Percentiles rank a stretch among this genome's conserved stretches.
phyloP scores from a whole-genome alignment of 2,329 filamentous ascomycete species.

The Monilinia laxa region DNA sequence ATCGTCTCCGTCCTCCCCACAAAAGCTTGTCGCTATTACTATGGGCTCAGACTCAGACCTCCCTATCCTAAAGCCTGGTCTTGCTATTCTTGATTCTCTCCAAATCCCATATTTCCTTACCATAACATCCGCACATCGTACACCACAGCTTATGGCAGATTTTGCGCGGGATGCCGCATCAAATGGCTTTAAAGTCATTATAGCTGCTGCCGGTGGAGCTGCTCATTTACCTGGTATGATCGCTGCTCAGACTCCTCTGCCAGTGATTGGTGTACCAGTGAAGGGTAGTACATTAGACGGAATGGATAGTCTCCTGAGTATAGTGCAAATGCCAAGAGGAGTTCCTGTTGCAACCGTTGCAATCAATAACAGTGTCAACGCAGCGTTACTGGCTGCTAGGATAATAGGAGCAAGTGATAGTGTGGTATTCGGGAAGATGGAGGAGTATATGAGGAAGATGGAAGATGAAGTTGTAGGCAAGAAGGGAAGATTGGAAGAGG shows the following conservation, averaged over 20 bases:
- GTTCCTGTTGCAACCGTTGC: slow-evolving; percentile 74
- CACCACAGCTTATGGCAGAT: slow-evolving; percentile 66
- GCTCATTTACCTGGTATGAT: slow-evolving; percentile 43
- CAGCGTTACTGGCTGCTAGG: slow-evolving; percentile 67
- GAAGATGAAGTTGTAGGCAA: slow-evolving; percentile 65
- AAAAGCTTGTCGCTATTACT: slow-evolving; percentile 69
- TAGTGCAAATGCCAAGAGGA: slow-evolving; percentile 75
- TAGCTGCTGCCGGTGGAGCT: slow-evolving; percentile 69
- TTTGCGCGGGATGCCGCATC: slow-evolving; percentile 49
- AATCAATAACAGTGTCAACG: slow-evolving; percentile 79
- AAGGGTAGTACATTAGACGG: slow-evolving; percentile 71
- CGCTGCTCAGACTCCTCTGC: slow-evolving; percentile 44
- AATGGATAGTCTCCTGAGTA: slow-evolving; percentile 58
- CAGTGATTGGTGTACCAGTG: slow-evolving; percentile 76
- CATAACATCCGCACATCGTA: slow-evolving; percentile 80
- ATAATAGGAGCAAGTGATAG: slow-evolving; percentile 61
- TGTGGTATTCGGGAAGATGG: slow-evolving; percentile 57
- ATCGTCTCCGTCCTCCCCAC: slow-evolving; percentile 17
- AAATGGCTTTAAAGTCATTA: slow-evolving; percentile 40
- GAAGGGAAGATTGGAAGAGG: slow-evolving; percentile 54
- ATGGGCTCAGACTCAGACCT: slow-evolving; percentile 78
- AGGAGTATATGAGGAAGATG: slow-evolving; percentile 61
- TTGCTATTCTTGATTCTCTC: slow-evolving; percentile 50
- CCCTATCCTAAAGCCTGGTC: slow-evolving; percentile 70
- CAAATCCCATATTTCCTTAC: slow-evolving; percentile 68